These are phyloP conservation scores for Phytopythium boreale DNA, from an alignment of 352 stramenopile species.

Conservation along the genomic window DNA sequence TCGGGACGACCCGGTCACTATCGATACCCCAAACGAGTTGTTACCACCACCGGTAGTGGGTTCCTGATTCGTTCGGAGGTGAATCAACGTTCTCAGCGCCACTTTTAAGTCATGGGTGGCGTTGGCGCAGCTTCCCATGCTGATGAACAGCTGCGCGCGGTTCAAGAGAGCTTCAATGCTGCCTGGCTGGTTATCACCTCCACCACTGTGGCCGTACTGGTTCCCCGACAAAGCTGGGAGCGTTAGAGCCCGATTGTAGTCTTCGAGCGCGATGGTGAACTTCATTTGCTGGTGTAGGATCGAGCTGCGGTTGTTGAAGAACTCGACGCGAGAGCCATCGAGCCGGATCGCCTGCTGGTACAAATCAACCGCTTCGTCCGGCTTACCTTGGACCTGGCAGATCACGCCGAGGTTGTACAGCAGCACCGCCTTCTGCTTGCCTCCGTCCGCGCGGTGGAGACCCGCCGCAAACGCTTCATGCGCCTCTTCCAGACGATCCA, in stretches of 20 bases:
- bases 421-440: slow-evolving; percentile 28
- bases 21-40: background rate
- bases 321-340: slow-evolving; percentile 33
- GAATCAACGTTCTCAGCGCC: slow-evolving; percentile 11
- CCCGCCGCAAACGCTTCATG: slow-evolving; percentile 36
- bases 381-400: slow-evolving; percentile 33
- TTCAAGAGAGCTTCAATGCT: slow-evolving; percentile 43
- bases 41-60: too few relatives aligned
- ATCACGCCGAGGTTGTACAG: slow-evolving; percentile 48
- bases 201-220: too few relatives aligned
- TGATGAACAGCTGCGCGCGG: slow-evolving; percentile 52
- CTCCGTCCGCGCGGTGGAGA: slow-evolving; percentile 23
- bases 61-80: slow-evolving; percentile 5
- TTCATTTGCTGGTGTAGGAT: slow-evolving; percentile 55
- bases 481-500: slow-evolving; percentile 45
- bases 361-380: slow-evolving; percentile 42
- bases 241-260: slow-evolving; percentile 45
- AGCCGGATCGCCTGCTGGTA: slow-evolving; percentile 50
- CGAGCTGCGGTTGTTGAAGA: slow-evolving; percentile 57
- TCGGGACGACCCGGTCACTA: background rate
- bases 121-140: slow-evolving; percentile 39
- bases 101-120: slow-evolving; percentile 36
- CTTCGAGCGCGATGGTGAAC: slow-evolving; percentile 44
- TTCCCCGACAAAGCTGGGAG: background rate
- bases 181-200: slow-evolving; percentile 5